Evolutionary conservation across 768 basidiomycete species (phyloP), one percentile per base, ranked within the genome.

Genomic region (Kockovaella imperatae): DNA sequence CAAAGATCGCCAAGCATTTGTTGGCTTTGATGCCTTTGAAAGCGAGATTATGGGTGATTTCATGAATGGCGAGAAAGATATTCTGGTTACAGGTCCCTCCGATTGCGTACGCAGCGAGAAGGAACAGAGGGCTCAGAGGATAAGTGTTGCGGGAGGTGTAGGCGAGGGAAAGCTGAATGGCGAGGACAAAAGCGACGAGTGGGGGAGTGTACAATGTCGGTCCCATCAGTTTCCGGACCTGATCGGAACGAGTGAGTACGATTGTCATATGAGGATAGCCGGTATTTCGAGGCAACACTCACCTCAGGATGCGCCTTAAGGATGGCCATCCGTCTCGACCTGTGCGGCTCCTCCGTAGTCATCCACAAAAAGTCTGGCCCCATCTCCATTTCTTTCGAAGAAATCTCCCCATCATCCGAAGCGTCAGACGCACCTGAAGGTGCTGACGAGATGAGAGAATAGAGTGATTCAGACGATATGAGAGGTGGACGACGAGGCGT

Each of bases 61-160:
- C 95, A 67, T 99, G 95, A 45, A 99, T 95, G 35, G 95, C 89
- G 40, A 99, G 80, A 73, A 99, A 99, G 31, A 93, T 78, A 69
- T 97, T 99, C 70, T 99, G 95, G 73, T 97, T 99, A 6, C 85
- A 84, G 0, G 93, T 96, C 3, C 89, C 95, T 1, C 95, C 95
- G 41, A 97, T 77, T 13, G 73, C 76, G 67, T 96, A 97, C 1
- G 93, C 88, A 11, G 76, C 75, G 49, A 83, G 54, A 48, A 96
- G 63, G 72, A 95, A 96, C 40, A 75, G 60, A 18, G 77, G 78
- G 2, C 86, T 88, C 41, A 82, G 69, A 0, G 87, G 81, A 24
- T 78, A 77, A 3, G 79, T 80, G 62, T 82, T 72, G 5, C 85
- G 82, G 17, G 97, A 77, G 45, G 74, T 69, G 47, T 80, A 70